A percentile compares a stretch with the other conserved stretches of the same genome.
These are phyloP conservation scores for Globisporangium nodosum DNA, from an alignment of 352 stramenopile genomes.

Conservation along the genomic window DNA sequence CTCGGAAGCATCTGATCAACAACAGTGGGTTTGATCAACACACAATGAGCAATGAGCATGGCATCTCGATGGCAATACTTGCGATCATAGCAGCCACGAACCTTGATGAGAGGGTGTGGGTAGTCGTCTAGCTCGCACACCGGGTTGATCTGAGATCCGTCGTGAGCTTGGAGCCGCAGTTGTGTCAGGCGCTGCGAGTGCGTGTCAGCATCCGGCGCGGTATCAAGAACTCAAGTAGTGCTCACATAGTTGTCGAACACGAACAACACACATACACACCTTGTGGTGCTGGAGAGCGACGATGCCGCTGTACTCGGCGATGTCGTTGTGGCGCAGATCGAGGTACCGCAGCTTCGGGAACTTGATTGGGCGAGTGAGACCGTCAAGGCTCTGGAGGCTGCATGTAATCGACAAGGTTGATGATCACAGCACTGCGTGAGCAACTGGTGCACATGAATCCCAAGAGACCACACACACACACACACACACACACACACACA, in stretches of 20 bases:
- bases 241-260: not conserved
- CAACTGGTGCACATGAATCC: not conserved
- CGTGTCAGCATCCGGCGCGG: no score
- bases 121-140: slow-evolving; percentile 63
- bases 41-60: no score
- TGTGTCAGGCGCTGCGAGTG: slow-evolving; percentile 38
- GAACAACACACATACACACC: slow-evolving; percentile 15
- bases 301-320: slow-evolving; percentile 33
- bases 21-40: not conserved
- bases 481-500: slow-evolving; percentile 7
- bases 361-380: slow-evolving; percentile 55
- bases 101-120: slow-evolving; percentile 35
- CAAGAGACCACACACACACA: no score
- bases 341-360: slow-evolving; percentile 66
- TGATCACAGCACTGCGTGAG: not conserved
- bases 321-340: slow-evolving; percentile 63
- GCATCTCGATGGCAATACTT: no score
- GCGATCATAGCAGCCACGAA: slow-evolving; percentile 6
- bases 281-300: slow-evolving; percentile 45
- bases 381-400: slow-evolving; percentile 48
- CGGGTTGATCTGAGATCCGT: slow-evolving; percentile 52
- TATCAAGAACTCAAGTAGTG: not conserved
- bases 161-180: slow-evolving; percentile 52
- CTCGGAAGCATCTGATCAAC: slow-evolving; percentile 36
- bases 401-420: not conserved